Base-by-base conservation (phyloP, 2,329 filamentous ascomycete species). In the Pyrenochaeta sp. region DNA sequence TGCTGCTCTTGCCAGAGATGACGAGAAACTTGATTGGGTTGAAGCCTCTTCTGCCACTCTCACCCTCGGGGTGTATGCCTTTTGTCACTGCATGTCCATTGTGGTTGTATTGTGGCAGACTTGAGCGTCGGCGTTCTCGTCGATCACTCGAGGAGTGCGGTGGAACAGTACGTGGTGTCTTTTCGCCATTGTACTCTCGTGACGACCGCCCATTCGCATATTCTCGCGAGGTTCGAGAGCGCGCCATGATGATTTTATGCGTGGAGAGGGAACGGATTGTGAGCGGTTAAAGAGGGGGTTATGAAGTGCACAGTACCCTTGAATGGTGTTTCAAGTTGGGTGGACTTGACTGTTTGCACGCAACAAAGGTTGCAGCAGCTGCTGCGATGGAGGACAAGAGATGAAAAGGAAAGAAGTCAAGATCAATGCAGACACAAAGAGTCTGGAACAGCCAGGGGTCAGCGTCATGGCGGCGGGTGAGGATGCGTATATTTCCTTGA, bases 21-120 rank as follows among this genome's bases (percentile, higher is more conserved):
- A 72, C 75, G 21, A 89, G 56, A 63, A 90, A 88, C 40, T 83
- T 77, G 29, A 79, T 39, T 0, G 85, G 85, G 55, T 90, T 78
- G 48, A 91, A 67, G 31, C 87, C 87, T 4, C 65, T 73, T 24
- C 88, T 80, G 24, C 87, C 87, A 65, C 85, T 89, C 71, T 90
- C 87, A 48, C 87, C 87, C 18, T 80, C 77, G 1, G 69, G 69
- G 37, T 75, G 61, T 27, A 78, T 74, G 41, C 72, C 72, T 23
- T 49, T 61, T 0, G 72, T 74, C 6, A 77, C 71, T 41, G 57
- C 51, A 53, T 77, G 72, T 13, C 74, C 75, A 55, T 72, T 73
- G 62, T 75, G 72, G 45, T 77, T 77, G 61, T 72, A 70, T 27
- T 56, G 55, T 9, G 70, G 67, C 14, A 71, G 63, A 30, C 53